These are phyloP conservation scores for Hericium alpestre DNA, from an alignment of 768 basidiomycete species.

Conservation along the genomic window DNA sequence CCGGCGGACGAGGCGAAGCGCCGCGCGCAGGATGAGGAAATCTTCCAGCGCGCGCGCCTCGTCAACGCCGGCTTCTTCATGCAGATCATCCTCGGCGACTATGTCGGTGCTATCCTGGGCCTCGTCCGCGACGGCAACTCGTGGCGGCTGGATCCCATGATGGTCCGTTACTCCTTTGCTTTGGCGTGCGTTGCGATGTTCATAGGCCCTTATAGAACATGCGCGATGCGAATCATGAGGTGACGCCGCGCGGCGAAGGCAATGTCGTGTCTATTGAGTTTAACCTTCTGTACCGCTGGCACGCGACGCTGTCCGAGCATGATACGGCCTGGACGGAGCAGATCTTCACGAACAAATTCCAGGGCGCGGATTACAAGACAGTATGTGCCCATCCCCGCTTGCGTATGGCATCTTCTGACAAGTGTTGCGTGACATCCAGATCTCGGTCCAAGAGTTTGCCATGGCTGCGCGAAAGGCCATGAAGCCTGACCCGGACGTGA, in stretches of 20 bases:
- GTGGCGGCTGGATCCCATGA: slow-evolving; percentile 65
- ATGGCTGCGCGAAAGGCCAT: slow-evolving; percentile 19
- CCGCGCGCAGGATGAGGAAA: slow-evolving; percentile 57
- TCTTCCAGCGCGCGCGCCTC: slow-evolving; percentile 62
- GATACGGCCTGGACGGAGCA: slow-evolving; percentile 3
- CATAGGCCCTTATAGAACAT: slow-evolving; percentile 26
- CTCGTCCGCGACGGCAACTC: slow-evolving; percentile 49
- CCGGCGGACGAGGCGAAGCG: slow-evolving; percentile 10
- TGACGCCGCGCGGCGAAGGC: slow-evolving; percentile 58
- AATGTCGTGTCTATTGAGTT: slow-evolving; percentile 74
- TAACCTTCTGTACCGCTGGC: slow-evolving; percentile 37
- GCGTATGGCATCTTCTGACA: slow-evolving; percentile 10
- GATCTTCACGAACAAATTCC: not conserved
- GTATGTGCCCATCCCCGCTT: not conserved
- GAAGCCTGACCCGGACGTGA: slow-evolving; percentile 14
- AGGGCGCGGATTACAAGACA: not conserved
- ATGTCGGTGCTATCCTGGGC: slow-evolving; percentile 65
- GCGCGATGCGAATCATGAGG: slow-evolving; percentile 38
- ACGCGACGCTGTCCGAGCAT: slow-evolving; percentile 7
- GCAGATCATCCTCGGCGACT: slow-evolving; percentile 60
- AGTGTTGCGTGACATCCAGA: slow-evolving; percentile 4
- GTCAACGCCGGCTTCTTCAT: slow-evolving; percentile 68
- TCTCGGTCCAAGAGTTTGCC: slow-evolving; percentile 22
- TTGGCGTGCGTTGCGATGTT: not conserved
- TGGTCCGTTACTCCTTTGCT: slow-evolving; percentile 25